These are phyloP conservation scores for Aspergillus indologenus DNA, from an alignment of 495 filamentous ascomycete species.

Conservation along the genomic window DNA sequence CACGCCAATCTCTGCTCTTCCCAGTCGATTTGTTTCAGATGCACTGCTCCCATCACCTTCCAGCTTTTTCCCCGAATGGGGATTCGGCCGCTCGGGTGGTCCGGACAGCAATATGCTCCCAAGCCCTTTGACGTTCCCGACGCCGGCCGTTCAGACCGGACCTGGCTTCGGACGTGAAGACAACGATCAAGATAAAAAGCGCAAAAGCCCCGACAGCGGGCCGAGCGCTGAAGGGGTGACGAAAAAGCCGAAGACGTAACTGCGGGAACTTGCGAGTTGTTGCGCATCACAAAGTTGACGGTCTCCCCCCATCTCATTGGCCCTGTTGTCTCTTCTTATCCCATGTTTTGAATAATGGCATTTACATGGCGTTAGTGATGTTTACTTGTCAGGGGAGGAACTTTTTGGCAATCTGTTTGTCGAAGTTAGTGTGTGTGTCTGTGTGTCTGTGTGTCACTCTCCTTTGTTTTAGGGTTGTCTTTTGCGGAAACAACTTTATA, in stretches of 20 bases:
- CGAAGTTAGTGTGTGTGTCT: neutral
- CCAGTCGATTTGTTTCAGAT: constrained; percentile 82
- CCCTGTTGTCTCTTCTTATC: neutral
- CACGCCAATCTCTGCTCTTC: constrained; percentile 95
- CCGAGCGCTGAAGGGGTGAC: constrained; percentile 32
- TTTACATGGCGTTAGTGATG: constrained; percentile 2
- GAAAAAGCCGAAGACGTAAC: constrained; percentile 52
- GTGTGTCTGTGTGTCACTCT: neutral
- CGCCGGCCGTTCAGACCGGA: constrained; percentile 71
- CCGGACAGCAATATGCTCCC: constrained; percentile 78
- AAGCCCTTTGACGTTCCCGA: constrained; percentile 87
- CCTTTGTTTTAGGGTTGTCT: constrained; percentile 8
- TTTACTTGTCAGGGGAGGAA: no score
- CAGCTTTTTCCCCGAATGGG: constrained; percentile 92
- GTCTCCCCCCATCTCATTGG: constrained; percentile 6
- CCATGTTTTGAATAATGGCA: constrained; percentile 6
- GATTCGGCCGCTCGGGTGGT: constrained; percentile 59
- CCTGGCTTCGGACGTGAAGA: constrained; percentile 65
- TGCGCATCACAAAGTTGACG: constrained; percentile 10
- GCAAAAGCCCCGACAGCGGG: constrained; percentile 52
- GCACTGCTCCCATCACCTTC: constrained; percentile 83
- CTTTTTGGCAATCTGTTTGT: neutral
- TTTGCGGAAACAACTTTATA: constrained; percentile 7
- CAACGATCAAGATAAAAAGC: constrained; percentile 48
- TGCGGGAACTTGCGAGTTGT: neutral